Conservation (phyloP, 345 rosid species). For the Salix suchowensis region DNA sequence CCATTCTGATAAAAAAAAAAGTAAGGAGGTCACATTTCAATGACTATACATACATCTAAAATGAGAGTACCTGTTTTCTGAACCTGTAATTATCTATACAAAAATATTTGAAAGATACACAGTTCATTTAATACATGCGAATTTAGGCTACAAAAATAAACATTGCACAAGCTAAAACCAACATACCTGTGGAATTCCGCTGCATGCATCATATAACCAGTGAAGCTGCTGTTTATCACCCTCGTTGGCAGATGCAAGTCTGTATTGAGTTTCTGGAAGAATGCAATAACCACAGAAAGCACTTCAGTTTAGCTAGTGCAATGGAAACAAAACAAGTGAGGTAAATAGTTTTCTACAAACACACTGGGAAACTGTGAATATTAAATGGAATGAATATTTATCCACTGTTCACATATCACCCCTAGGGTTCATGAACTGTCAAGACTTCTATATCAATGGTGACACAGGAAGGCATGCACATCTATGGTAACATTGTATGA, state of each 20-base stretch:
- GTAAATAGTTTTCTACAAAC: background rate
- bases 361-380: background rate
- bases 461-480: no score
- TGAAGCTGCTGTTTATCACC: conserved; percentile 46
- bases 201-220: conserved; percentile 39
- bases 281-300: background rate
- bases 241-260: conserved; percentile 32
- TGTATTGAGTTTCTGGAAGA: conserved; percentile 33
- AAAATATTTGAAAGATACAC: background rate
- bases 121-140: background rate
- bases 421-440: background rate
- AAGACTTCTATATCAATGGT: background rate
- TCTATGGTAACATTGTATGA: background rate
- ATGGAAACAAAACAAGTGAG: background rate
- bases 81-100: background rate
- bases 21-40: background rate
- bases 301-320: background rate
- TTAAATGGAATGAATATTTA: background rate
- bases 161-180: conserved; percentile 1
- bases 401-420: background rate
- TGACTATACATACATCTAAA: background rate
- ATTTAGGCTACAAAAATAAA: conserved; percentile 1
- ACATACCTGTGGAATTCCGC: conserved; percentile 38
- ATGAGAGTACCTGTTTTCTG: background rate
- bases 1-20: background rate